Percentiles rank a stretch among this genome's conserved stretches.
These are phyloP conservation scores for Taxillus chinensis DNA, from an alignment of 164 flowering plant genomes.

Conservation along the genomic window DNA sequence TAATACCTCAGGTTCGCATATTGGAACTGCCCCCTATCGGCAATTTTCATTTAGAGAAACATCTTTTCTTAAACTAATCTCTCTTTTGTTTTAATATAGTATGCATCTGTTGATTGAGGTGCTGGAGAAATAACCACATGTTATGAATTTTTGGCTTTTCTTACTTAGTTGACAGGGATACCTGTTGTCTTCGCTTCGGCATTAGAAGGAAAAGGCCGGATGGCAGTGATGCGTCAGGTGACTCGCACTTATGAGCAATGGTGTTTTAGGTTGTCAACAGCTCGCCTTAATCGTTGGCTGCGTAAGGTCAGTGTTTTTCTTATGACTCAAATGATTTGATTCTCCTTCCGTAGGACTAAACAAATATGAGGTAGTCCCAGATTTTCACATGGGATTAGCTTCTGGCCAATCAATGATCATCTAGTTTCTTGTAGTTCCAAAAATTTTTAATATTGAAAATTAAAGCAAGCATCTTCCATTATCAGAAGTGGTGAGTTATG, in stretches of 20 bases:
- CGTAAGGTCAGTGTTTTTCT: slow-evolving; percentile 46
- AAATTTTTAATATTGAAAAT: no score
- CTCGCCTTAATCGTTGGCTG: slow-evolving; percentile 91
- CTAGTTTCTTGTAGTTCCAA: no score
- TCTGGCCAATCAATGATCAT: no score
- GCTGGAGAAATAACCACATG: no score
- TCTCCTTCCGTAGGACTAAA: no score
- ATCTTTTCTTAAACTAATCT: background rate
- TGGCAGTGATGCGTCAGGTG: slow-evolving; percentile 60
- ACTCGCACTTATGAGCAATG: slow-evolving; percentile 78
- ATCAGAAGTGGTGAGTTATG: background rate
- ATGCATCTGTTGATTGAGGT: no score
- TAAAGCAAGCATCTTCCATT: no score
- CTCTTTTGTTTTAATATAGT: no score
- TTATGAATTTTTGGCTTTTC: no score
- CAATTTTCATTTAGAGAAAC: background rate
- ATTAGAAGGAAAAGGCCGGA: slow-evolving; percentile 71
- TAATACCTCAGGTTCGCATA: slow-evolving; percentile 75
- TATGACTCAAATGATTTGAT: no score
- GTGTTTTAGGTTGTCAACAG: slow-evolving; percentile 85
- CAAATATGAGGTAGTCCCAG: no score
- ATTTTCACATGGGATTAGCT: no score
- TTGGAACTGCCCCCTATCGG: background rate
- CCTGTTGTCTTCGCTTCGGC: slow-evolving; percentile 94
- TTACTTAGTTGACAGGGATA: slow-evolving; percentile 70